Base-by-base conservation (phyloP, 2,329 filamentous ascomycete species). In the Fusarium solani-melongenae region DNA sequence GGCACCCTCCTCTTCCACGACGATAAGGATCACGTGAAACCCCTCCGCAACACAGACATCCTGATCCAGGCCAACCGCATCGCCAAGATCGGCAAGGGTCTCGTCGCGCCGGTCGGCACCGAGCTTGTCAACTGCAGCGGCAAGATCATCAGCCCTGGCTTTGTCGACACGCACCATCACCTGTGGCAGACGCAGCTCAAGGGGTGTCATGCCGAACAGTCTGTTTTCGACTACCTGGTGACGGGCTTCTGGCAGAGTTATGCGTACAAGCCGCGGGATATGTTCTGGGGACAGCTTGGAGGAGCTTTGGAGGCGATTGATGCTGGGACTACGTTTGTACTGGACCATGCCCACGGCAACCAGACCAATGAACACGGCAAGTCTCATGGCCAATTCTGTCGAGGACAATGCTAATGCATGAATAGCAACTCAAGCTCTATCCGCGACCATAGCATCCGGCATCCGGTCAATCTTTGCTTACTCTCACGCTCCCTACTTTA, bases 141-240 rank as follows among this genome's bases (percentile, higher is more conserved):
- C 29, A 71, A 74, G 36, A 71, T 74, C 6, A 49, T 70, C 1
- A 62, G 56, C 24, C 72, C 71, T 0, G 72, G 71, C 1, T 74
- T 74, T 44, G 46, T 74, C 14, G 69, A 74, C 8, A 72, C 69
- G 4, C 71, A 74, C 4, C 71, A 71, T 31, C 72, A 74, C n/a
- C 11, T 69, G 4, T 73, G 66, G 69, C 69, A 72, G 11, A 73
- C 70, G 0, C 59, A 61, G 27, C 55, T 68, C 8, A 66, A 66
- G 14, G 64, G 57, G 2, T 38, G 29, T 4, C 64, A 66, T 29
- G 57, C 57, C 11, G 64, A 66, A 2, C 17, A 39, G 29, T 49
- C 64, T 4, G 29, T 66, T 31, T 62, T 53, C 39, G 64, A 66
- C 29, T 66, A 66, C 39, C 31, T 65, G 17, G 41, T 46, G n/a